Percentiles rank a stretch among this genome's conserved stretches.
Evolutionary conservation across 805 yeast genomes (phyloP).

Genomic region (Metschnikowia henanensis): DNA sequence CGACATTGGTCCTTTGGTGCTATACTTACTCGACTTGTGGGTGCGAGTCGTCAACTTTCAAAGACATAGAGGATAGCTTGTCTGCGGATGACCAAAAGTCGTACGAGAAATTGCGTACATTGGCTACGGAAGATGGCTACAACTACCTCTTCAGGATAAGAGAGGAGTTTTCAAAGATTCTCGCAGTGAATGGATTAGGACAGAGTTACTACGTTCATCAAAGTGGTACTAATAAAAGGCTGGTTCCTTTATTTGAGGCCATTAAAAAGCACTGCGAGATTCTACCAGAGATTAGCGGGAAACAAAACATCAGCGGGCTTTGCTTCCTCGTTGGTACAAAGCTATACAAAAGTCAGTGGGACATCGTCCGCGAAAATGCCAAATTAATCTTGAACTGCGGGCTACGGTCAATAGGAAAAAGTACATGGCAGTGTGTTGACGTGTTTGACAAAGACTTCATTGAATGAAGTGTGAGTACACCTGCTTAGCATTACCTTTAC

Average conservation of each 20-base stretch:
- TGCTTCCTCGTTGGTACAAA: constrained; percentile 41
- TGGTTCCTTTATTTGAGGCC: constrained; percentile 28
- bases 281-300: constrained; percentile 31
- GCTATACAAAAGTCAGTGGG: constrained; percentile 42
- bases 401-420: constrained; percentile 39
- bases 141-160: constrained; percentile 35
- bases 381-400: constrained; percentile 44
- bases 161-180: constrained; percentile 27
- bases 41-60: constrained; percentile 26
- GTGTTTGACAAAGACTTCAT: constrained; percentile 27
- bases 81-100: constrained; percentile 15
- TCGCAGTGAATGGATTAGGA: constrained; percentile 4
- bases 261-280: constrained; percentile 34
- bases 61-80: constrained; percentile 14
- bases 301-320: constrained; percentile 42
- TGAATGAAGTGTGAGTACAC: neutral
- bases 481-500: too few species aligned
- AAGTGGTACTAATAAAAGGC: constrained; percentile 3
- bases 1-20: constrained; percentile 42
- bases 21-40: constrained; percentile 36
- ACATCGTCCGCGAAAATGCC: constrained; percentile 42
- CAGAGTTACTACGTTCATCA: constrained; percentile 14
- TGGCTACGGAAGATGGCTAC: constrained; percentile 38
- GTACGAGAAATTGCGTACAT: constrained; percentile 23
- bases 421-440: constrained; percentile 32